These are phyloP conservation scores for Aspergillus diversus DNA, from an alignment of 495 filamentous ascomycete species.

Conservation along the genomic window DNA sequence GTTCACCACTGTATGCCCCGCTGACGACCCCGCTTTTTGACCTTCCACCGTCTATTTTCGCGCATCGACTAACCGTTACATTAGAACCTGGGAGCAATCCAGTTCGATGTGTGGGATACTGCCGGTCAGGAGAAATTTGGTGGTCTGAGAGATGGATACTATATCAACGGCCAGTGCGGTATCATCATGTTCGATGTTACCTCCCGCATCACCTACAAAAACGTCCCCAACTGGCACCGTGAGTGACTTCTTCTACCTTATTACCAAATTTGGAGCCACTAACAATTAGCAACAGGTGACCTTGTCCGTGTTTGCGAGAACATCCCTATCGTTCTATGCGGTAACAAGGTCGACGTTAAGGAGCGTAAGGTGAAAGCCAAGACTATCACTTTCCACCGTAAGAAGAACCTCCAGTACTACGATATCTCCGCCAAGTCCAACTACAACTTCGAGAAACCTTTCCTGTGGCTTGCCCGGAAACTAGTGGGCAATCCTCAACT, in stretches of 20 bases:
- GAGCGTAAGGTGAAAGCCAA: slow-evolving; percentile 99
- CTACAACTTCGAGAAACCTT: slow-evolving; percentile 99
- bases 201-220: slow-evolving; percentile 99
- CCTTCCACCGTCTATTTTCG: slow-evolving; percentile 19
- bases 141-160: slow-evolving; percentile 99
- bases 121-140: slow-evolving; percentile 99
- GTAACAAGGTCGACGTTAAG: slow-evolving; percentile 99
- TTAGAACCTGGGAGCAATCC: slow-evolving; percentile 92
- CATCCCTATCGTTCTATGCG: slow-evolving; percentile 96
- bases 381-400: slow-evolving; percentile 99
- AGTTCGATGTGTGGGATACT: slow-evolving; percentile 99
- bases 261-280: slow-evolving; percentile 12
- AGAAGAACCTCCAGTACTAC: slow-evolving; percentile 99
- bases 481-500: slow-evolving; percentile 90
- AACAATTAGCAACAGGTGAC: slow-evolving; percentile 68
- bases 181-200: slow-evolving; percentile 99
- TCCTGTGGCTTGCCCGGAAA: slow-evolving; percentile 99
- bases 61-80: slow-evolving; percentile 43
- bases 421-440: slow-evolving; percentile 99
- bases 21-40: slow-evolving; percentile 37
- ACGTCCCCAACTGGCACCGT: slow-evolving; percentile 99
- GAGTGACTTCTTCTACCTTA: slow-evolving; percentile 46
- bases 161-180: slow-evolving; percentile 99
- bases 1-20: slow-evolving; percentile 84
- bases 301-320: slow-evolving; percentile 99